Evolutionary conservation across 2,329 filamentous ascomycete species (phyloP).

Genomic region (Ophiostoma novo-ulmi): DNA sequence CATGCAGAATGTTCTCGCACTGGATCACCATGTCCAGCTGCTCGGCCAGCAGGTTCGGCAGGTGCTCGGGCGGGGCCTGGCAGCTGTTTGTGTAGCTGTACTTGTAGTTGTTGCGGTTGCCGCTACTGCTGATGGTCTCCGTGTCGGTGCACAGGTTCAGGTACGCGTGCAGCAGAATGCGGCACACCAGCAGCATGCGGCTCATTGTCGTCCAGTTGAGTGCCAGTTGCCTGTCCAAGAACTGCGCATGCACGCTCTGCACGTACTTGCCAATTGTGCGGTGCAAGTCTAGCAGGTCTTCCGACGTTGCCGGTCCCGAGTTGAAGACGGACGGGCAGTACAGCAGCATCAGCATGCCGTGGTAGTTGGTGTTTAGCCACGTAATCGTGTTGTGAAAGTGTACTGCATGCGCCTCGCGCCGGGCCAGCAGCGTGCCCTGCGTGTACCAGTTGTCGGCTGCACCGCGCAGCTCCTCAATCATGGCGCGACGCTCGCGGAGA

Average conservation of each 20-base stretch:
- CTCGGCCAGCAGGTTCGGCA: conserved; percentile 18
- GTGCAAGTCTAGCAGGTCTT: conserved; percentile 35
- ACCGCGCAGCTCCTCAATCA: conserved; percentile 35
- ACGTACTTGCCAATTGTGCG: conserved; percentile 40
- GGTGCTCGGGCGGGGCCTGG: conserved; percentile 7
- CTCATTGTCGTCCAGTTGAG: conserved; percentile 41
- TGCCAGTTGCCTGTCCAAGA: conserved; percentile 41
- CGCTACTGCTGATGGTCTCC: background rate
- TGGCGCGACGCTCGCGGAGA: conserved; percentile 34
- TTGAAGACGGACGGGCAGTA: conserved; percentile 43
- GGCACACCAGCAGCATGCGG: conserved; percentile 37
- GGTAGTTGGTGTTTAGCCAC: conserved; percentile 42
- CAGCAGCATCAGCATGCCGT: conserved; percentile 42
- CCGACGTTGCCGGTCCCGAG: conserved; percentile 32
- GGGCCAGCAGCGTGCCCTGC: conserved; percentile 41
- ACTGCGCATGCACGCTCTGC: conserved; percentile 38
- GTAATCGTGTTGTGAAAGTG: conserved; percentile 44
- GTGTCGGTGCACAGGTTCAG: conserved; percentile 17
- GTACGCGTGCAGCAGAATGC: conserved; percentile 36
- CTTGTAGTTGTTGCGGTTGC: background rate
- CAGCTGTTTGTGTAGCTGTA: background rate
- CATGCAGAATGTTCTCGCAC: conserved; percentile 18
- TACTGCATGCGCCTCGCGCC: conserved; percentile 39
- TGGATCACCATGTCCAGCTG: conserved; percentile 23
- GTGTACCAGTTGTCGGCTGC: conserved; percentile 46